Conservation (phyloP, 371 early-diverging fungal genomes). For the Syncephalastrum monosporum region DNA sequence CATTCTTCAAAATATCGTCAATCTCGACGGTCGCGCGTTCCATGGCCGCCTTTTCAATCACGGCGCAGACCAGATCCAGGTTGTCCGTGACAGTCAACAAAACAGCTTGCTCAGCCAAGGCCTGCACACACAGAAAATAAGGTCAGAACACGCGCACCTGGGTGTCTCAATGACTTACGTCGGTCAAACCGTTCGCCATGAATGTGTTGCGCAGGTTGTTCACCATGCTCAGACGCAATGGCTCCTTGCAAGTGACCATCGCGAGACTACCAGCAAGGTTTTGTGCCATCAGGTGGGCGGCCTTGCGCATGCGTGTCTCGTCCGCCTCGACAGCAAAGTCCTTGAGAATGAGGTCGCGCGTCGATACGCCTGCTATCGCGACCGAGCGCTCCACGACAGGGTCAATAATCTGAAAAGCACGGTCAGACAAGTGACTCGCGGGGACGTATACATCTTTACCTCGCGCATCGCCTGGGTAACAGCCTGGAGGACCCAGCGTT, state of each 20-base stretch:
- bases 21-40: conserved; percentile 89
- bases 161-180: conserved; percentile 41
- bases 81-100: conserved; percentile 84
- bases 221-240: conserved; percentile 85
- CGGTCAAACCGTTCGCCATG: conserved; percentile 78
- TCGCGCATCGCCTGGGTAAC: conserved; percentile 91
- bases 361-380: conserved; percentile 87
- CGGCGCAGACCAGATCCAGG: conserved; percentile 85
- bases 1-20: conserved; percentile 71
- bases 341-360: conserved; percentile 86
- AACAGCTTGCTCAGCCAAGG: conserved; percentile 80
- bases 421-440: not conserved
- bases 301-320: conserved; percentile 87
- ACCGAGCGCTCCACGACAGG: conserved; percentile 93
- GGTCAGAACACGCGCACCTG: not conserved
- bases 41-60: conserved; percentile 94
- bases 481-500: conserved; percentile 84
- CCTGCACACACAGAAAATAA: conserved; percentile 15
- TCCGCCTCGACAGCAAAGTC: conserved; percentile 94
- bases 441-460: conserved; percentile 15
- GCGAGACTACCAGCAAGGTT: conserved; percentile 80
- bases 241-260: conserved; percentile 91
- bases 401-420: conserved; percentile 53
- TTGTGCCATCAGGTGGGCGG: conserved; percentile 93
- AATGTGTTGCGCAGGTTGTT: conserved; percentile 74